These are phyloP conservation scores for Candida sphagnicola DNA, from an alignment of 805 yeast genomes.

Conservation along the genomic window DNA sequence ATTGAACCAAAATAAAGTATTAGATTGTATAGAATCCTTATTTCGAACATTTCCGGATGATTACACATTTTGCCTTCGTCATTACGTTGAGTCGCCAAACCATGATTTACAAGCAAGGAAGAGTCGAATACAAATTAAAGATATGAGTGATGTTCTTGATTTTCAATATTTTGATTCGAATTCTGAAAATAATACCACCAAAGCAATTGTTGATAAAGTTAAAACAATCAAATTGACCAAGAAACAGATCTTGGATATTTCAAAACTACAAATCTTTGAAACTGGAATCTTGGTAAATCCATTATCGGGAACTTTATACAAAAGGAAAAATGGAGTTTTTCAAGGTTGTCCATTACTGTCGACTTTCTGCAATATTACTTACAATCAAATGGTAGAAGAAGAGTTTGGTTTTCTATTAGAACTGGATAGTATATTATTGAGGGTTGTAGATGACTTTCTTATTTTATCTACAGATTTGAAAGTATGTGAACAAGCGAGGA, in stretches of 20 bases:
- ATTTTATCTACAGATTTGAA: slow-evolving; percentile 48
- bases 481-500: slow-evolving; percentile 16
- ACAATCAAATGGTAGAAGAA: slow-evolving; percentile 54
- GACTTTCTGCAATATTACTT: slow-evolving; percentile 67
- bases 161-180: slow-evolving; percentile 5
- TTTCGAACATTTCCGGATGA: slow-evolving; percentile 18
- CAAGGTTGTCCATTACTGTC: slow-evolving; percentile 84
- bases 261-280: slow-evolving; percentile 50
- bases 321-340: slow-evolving; percentile 66
- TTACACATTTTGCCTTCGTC: slow-evolving; percentile 18
- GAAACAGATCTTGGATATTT: slow-evolving; percentile 41
- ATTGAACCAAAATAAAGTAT: slow-evolving; percentile 46
- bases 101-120: background rate
- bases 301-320: slow-evolving; percentile 16
- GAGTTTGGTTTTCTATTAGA: slow-evolving; percentile 15
- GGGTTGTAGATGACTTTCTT: slow-evolving; percentile 85
- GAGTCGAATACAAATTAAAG: slow-evolving; percentile 7
- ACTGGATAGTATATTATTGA: slow-evolving; percentile 31
- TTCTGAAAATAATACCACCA: background rate
- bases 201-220: slow-evolving; percentile 14
- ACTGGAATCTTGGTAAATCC: slow-evolving; percentile 39
- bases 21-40: slow-evolving; percentile 27
- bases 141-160: slow-evolving; percentile 11
- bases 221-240: slow-evolving; percentile 35
- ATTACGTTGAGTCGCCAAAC: slow-evolving; percentile 10